Evolutionary conservation across 2,329 filamentous ascomycete species (phyloP).

Genomic region (Aureobasidium lini): DNA sequence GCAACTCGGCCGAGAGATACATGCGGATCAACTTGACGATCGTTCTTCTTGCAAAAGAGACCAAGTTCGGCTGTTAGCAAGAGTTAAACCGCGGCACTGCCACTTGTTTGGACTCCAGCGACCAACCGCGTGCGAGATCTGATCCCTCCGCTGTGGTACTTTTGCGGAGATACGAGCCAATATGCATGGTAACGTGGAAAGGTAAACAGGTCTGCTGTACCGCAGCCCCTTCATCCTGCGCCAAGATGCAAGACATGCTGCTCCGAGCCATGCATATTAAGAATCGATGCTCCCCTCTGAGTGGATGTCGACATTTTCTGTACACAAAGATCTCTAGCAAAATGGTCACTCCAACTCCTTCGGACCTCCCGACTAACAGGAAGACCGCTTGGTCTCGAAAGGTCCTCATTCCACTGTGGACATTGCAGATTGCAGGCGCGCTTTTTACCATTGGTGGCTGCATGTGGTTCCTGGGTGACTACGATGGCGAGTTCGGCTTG

Average conservation of each 20-base stretch:
- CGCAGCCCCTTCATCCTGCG: not conserved
- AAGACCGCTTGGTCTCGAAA: constrained; percentile 2
- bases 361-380: not conserved
- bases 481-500: not conserved
- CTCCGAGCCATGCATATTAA: not conserved
- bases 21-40: too few relatives aligned
- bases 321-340: not conserved
- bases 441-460: not conserved
- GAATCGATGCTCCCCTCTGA: not conserved
- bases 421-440: not conserved
- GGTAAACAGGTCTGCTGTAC: not conserved
- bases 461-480: not conserved
- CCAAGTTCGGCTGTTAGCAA: too few relatives aligned
- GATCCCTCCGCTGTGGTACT: not conserved
- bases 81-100: too few relatives aligned
- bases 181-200: not conserved
- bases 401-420: not conserved
- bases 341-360: not conserved
- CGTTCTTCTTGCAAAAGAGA: too few relatives aligned
- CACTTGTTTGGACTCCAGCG: too few relatives aligned
- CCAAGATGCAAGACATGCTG: not conserved
- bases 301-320: too few relatives aligned
- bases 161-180: not conserved
- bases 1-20: too few relatives aligned
- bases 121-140: not conserved